Percentiles rank a stretch among this genome's conserved stretches.
These are phyloP conservation scores for Leccinum fuscescens DNA, from an alignment of 1,284 basidiomycete genomes.

Conservation along the genomic window DNA sequence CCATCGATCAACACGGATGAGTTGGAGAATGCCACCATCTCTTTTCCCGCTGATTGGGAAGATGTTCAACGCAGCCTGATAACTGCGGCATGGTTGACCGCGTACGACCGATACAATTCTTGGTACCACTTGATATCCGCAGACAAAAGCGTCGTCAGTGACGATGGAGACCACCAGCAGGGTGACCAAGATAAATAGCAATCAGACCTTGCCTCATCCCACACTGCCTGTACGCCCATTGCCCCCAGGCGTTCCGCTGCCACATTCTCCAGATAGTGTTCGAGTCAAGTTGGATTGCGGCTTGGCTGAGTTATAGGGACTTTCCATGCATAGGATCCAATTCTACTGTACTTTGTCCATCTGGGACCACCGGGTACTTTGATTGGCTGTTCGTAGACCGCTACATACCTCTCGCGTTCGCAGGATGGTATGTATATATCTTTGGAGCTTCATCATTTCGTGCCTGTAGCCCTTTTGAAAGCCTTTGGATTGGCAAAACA, in stretches of 20 bases:
- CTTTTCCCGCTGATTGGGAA: background rate
- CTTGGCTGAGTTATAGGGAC: background rate
- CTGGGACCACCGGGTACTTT: background rate
- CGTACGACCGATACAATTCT: background rate
- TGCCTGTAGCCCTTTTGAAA: background rate
- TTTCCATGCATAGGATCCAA: background rate
- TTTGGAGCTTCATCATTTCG: background rate
- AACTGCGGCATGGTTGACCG: background rate
- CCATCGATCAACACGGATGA: background rate
- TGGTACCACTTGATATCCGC: background rate
- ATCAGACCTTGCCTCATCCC: background rate
- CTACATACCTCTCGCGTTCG: background rate
- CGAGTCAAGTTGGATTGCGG: background rate
- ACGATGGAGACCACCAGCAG: background rate
- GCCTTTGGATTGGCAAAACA: background rate
- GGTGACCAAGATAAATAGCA: background rate
- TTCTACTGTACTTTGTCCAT: background rate
- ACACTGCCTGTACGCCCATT: background rate
- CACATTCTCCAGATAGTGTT: no score
- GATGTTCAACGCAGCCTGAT: background rate
- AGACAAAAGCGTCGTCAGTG: background rate
- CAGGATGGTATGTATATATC: background rate
- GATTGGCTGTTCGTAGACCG: background rate
- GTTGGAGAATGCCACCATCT: background rate
- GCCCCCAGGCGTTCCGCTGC: background rate